phyloP scores from a whole-genome alignment of 441 rosid genomes.

The Dalechampia spathulata region DNA sequence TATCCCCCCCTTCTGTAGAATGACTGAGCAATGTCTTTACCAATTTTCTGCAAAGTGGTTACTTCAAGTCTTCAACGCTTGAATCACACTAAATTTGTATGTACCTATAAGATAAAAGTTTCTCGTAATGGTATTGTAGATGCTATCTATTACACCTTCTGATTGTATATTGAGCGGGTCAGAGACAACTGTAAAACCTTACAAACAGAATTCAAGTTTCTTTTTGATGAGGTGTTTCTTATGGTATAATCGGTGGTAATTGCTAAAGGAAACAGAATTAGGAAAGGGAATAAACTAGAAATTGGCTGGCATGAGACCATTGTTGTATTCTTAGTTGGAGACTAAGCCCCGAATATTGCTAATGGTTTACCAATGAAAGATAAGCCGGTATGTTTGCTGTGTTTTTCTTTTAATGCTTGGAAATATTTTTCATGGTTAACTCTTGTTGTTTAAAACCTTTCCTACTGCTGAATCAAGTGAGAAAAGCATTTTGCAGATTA shows the following conservation, averaged over 20 bases:
- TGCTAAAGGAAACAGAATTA: neutral
- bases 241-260: too few relatives aligned
- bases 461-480: neutral
- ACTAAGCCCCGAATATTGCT: neutral
- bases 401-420: neutral
- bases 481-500: slow-evolving; percentile 39
- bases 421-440: neutral
- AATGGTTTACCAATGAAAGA: neutral
- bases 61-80: neutral
- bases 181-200: neutral
- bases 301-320: neutral
- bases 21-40: neutral
- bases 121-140: too few relatives aligned
- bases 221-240: neutral
- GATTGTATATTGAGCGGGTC: neutral
- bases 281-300: neutral
- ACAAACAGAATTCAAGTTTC: neutral
- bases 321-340: neutral
- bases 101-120: neutral
- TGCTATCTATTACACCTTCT: too few relatives aligned
- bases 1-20: neutral
- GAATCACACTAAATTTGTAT: neutral
- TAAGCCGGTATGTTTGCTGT: neutral
- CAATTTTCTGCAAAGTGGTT: neutral
- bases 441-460: neutral